A percentile compares a stretch with the other conserved stretches of the same genome.
phyloP scores from a whole-genome alignment of 2,329 filamentous ascomycete genomes.

The Cordyceps sp. region DNA sequence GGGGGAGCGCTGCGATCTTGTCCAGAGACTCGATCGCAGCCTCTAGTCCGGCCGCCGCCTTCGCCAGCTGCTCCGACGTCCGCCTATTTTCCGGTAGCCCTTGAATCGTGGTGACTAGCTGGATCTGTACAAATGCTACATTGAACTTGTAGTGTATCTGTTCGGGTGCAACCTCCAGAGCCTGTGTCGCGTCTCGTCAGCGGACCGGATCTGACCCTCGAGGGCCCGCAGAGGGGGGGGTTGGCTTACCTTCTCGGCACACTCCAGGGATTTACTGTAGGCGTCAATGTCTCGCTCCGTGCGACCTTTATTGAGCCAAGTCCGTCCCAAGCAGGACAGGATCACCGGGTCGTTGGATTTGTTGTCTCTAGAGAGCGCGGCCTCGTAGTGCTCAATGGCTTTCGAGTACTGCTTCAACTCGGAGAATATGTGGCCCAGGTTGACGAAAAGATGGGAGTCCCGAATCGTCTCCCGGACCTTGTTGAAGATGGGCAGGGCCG shows the following conservation, averaged over 20 bases:
- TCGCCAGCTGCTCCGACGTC: constrained; percentile 63
- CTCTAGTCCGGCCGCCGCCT: constrained; percentile 66
- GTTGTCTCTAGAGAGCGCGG: constrained; percentile 62
- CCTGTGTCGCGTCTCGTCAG: constrained; percentile 22
- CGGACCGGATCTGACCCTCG: background rate
- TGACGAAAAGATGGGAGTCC: constrained; percentile 77
- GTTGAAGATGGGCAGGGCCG: constrained; percentile 72
- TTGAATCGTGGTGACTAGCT: constrained; percentile 71
- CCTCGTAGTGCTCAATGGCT: constrained; percentile 89
- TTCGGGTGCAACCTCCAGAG: constrained; percentile 61
- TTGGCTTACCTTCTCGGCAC: constrained; percentile 40
- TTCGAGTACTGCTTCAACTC: constrained; percentile 82
- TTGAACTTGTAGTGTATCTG: constrained; percentile 94
- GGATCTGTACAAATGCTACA: constrained; percentile 91
- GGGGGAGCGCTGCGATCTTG: constrained; percentile 42
- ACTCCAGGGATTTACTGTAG: constrained; percentile 39
- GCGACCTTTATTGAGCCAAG: constrained; percentile 70
- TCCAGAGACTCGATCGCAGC: constrained; percentile 63
- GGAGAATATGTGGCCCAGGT: constrained; percentile 82
- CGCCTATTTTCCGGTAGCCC: constrained; percentile 59
- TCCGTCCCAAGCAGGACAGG: constrained; percentile 71
- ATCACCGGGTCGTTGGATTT: constrained; percentile 59
- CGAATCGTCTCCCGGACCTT: constrained; percentile 82
- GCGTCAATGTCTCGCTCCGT: constrained; percentile 39
- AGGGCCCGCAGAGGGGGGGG: no score